Evolutionary conservation across 768 basidiomycete species (phyloP), one percentile per base, ranked within the genome.

Genomic region (Collybia mongolica): DNA sequence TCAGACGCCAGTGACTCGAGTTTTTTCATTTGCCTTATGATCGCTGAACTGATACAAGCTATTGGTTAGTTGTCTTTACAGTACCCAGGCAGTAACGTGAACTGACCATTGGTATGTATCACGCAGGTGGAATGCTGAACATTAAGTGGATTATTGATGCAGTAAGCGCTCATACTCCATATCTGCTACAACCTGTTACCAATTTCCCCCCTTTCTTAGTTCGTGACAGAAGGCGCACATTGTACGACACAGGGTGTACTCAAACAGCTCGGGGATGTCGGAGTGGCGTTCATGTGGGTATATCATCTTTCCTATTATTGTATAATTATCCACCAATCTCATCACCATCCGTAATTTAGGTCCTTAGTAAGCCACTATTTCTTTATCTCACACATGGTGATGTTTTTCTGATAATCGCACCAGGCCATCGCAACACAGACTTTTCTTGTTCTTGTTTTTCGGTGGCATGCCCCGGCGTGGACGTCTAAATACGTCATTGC

Each of bases 191-290:
- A 50, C 26, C 26, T 9, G 9, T 28, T 15, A 15, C 12, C 15
- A 39, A 24, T 22, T 14, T 51, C 15, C n/a, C 18, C 8, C 35
- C n/a, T 2, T 15, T 37, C 29, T 15, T 44, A 41, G 47, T n/a
- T 20, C 19, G 64, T 81, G 1, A 60, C 61, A 0, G 70, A 65
- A 46, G 75, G 70, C 7, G 36, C 61, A 0, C 63, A 75, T 1
- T 81, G 79, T 58, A 72, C 72, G 5, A 68, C 68, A 0, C 79
- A 81, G 64, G 77, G 68, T 43, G 68, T 65, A 23, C 39, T 80
- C 44, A 79, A 77, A 60, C 76, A 80, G 39, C 50, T 72, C 1
- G 74, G 79, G 1, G 79, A 80, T 49, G 71, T 77, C n/a, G 74
- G 74, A 0, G 73, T 71, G 6, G 71, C 78, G 6, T 57, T 73